Evolutionary conservation across 441 rosid species (phyloP).

Genomic region (Gossypium schwendimanii): DNA sequence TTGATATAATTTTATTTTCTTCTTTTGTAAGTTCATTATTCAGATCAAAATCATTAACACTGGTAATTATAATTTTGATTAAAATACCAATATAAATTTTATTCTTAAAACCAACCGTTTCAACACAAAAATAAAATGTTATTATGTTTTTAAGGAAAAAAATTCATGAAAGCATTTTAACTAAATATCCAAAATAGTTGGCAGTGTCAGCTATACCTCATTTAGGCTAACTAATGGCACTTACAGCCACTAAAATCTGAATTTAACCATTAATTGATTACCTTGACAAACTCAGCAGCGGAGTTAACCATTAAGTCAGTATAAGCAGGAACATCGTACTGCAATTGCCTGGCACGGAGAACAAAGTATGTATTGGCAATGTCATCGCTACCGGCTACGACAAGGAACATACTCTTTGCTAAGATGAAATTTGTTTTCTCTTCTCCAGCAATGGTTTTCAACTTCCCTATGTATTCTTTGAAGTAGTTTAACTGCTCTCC

Average conservation of each 20-base stretch:
- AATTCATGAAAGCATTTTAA: too few species aligned
- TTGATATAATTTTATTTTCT: too few species aligned
- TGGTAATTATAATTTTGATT: too few species aligned
- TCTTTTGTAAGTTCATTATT: too few species aligned
- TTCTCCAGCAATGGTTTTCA: slow-evolving; percentile 39
- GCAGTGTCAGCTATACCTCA: too few species aligned
- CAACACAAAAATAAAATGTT: too few species aligned
- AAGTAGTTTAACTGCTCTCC: slow-evolving; percentile 43
- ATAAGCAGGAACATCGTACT: slow-evolving; percentile 36
- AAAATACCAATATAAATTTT: too few species aligned
- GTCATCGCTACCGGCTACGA: slow-evolving; percentile 53
- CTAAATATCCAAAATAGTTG: too few species aligned
- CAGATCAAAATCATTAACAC: too few species aligned
- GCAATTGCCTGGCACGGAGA: slow-evolving; percentile 18
- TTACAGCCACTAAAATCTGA: not conserved
- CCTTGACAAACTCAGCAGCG: slow-evolving; percentile 39
- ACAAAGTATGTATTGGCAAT: slow-evolving; percentile 44
- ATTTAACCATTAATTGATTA: slow-evolving; percentile 6
- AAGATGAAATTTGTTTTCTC: slow-evolving; percentile 35
- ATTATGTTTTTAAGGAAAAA: too few species aligned
- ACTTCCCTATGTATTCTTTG: slow-evolving; percentile 45
- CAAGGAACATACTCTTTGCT: slow-evolving; percentile 32
- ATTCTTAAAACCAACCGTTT: too few species aligned
- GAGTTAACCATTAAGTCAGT: slow-evolving; percentile 32
- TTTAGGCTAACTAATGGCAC: too few species aligned